Evolutionary conservation across 768 basidiomycete genomes (phyloP).

Genomic region (Russula vinacea): DNA sequence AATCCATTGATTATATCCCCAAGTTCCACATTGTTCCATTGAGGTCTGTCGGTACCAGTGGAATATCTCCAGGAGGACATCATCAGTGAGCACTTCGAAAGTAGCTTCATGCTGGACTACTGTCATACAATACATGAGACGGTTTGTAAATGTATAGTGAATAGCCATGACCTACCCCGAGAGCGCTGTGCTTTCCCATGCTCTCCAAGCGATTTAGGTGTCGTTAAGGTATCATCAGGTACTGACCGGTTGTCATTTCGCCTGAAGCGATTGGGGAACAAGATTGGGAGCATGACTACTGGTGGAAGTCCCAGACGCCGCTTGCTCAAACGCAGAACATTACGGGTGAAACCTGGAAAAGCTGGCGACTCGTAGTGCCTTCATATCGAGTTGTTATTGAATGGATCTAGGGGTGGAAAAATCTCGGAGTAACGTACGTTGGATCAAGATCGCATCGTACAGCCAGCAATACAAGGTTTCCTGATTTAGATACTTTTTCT

Average conservation of each 20-base stretch:
- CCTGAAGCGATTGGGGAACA: neutral
- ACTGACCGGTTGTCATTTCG: neutral
- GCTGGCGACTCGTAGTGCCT: too few species aligned
- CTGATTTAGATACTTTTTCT: too few species aligned
- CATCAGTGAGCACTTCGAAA: neutral
- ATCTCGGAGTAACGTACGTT: too few species aligned
- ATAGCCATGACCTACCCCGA: neutral
- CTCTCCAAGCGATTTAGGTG: neutral
- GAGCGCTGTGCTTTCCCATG: neutral
- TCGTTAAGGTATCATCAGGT: neutral
- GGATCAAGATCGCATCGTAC: too few species aligned
- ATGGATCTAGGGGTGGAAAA: too few species aligned
- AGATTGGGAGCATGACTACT: neutral
- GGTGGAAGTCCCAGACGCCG: neutral
- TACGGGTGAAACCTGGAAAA: too few species aligned
- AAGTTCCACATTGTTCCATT: neutral
- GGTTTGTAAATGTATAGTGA: neutral
- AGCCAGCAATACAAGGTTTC: too few species aligned
- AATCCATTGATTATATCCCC: conserved; percentile 6
- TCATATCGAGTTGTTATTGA: too few species aligned
- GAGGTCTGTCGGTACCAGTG: neutral
- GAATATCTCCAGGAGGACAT: conserved; percentile 1
- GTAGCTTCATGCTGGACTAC: neutral
- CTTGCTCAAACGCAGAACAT: neutral
- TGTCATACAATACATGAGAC: neutral